Evolutionary conservation across 2,329 filamentous ascomycete species (phyloP).

Genomic region (Neoarthrinium moseri): DNA sequence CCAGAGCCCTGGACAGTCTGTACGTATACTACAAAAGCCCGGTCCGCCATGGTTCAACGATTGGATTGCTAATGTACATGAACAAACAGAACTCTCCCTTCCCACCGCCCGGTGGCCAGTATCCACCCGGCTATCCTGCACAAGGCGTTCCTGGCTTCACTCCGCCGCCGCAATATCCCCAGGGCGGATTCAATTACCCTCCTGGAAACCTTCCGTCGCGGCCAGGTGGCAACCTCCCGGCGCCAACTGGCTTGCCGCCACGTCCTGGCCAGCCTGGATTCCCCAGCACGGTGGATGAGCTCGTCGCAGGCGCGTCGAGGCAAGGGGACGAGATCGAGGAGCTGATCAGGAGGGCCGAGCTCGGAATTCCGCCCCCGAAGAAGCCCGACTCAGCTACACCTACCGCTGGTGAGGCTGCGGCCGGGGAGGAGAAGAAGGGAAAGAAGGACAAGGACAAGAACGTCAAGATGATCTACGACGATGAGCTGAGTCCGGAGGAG

Average conservation of each 20-base stretch:
- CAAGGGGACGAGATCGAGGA: slow-evolving; percentile 63
- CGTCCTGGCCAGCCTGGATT: slow-evolving; percentile 36
- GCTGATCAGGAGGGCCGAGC: slow-evolving; percentile 63
- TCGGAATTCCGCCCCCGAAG: slow-evolving; percentile 52
- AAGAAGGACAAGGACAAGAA: slow-evolving; percentile 70
- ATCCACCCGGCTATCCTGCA: slow-evolving; percentile 36
- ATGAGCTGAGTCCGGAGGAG: slow-evolving; percentile 83
- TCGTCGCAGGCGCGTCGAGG: slow-evolving; percentile 41
- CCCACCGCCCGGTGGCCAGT: slow-evolving; percentile 38
- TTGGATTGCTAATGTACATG: no score
- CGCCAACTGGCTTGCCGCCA: slow-evolving; percentile 41
- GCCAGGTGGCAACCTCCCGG: slow-evolving; percentile 39
- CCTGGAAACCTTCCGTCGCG: slow-evolving; percentile 44
- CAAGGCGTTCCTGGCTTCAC: slow-evolving; percentile 30
- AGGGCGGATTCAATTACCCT: slow-evolving; percentile 31
- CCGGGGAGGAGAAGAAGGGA: slow-evolving; percentile 58
- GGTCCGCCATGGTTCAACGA: no score
- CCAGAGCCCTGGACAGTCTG: slow-evolving; percentile 50
- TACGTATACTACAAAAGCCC: slow-evolving; percentile 22
- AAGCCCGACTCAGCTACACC: slow-evolving; percentile 27
- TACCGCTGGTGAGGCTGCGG: slow-evolving; percentile 21
- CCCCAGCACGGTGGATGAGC: slow-evolving; percentile 42
- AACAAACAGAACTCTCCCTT: slow-evolving; percentile 43
- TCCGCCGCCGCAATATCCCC: slow-evolving; percentile 34
- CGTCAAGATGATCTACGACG: slow-evolving; percentile 75